Evolutionary conservation across 2,329 filamentous ascomycete genomes (phyloP).

Genomic region (Dactylellina cionopaga): DNA sequence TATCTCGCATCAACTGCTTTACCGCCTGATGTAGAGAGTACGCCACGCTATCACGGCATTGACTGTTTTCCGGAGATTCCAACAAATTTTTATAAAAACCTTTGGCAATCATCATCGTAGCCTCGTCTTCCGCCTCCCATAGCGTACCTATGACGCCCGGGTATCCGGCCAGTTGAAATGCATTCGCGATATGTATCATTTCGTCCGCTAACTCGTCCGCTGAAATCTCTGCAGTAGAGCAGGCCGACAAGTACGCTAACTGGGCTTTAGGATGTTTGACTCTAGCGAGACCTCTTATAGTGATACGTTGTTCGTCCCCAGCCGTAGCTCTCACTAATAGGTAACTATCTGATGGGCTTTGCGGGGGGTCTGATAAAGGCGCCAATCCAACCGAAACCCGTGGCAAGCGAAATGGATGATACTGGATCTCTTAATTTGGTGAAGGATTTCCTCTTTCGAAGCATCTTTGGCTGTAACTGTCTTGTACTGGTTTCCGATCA

Average conservation of each 20-base stretch:
- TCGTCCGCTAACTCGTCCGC: neutral
- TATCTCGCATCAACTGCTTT: neutral
- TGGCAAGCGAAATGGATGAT: slow-evolving; percentile 14
- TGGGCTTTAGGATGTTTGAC: neutral
- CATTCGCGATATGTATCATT: too few relatives aligned
- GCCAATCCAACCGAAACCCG: neutral
- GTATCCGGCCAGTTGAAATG: too few relatives aligned
- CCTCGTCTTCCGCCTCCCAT: too few relatives aligned
- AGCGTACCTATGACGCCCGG: too few relatives aligned
- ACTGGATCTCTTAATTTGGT: neutral
- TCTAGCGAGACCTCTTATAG: slow-evolving; percentile 1
- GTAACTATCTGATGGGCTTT: slow-evolving; percentile 7
- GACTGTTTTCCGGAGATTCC: neutral
- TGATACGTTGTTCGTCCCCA: slow-evolving; percentile 4
- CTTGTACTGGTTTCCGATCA: neutral
- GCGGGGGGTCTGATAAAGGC: neutral
- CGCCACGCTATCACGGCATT: neutral
- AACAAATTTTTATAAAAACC: neutral
- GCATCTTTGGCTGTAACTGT: neutral
- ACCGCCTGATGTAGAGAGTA: neutral
- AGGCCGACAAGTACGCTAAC: neutral
- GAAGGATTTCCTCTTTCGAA: neutral
- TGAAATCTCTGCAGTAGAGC: neutral
- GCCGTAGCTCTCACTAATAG: neutral
- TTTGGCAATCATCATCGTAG: slow-evolving; percentile 58